These are phyloP conservation scores for Puccinia sorghi DNA, from an alignment of 1,284 basidiomycete genomes.

Conservation along the genomic window DNA sequence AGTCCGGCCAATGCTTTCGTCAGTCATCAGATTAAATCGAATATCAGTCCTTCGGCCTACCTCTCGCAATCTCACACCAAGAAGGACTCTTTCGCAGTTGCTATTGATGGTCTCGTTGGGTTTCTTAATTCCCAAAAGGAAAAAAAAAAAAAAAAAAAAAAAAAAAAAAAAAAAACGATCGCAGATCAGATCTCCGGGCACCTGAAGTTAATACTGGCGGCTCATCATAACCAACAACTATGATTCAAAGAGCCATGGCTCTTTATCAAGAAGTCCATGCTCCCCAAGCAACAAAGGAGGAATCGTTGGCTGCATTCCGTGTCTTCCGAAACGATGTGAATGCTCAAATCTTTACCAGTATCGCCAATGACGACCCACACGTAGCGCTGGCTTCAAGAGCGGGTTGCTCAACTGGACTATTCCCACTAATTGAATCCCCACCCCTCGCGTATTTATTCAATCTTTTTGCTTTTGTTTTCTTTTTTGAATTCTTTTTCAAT, in stretches of 20 bases:
- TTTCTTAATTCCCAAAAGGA: not conserved
- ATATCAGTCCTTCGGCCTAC: too few relatives aligned
- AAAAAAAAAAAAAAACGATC: too few relatives aligned
- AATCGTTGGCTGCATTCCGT: not conserved
- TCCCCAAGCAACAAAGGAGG: not conserved
- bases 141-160: too few relatives aligned
- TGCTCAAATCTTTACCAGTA: slow-evolving; percentile 5
- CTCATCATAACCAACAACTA: not conserved
- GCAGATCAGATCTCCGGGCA: too few relatives aligned
- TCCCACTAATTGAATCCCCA: too few relatives aligned
- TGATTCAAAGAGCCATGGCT: not conserved
- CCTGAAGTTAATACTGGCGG: too few relatives aligned
- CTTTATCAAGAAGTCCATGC: not conserved
- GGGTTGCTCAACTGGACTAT: not conserved
- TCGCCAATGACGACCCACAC: not conserved
- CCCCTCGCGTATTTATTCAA: too few relatives aligned
- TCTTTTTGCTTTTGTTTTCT: too few relatives aligned
- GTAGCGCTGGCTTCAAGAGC: not conserved
- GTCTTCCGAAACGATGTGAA: not conserved
- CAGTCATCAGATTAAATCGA: not conserved
- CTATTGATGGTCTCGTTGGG: too few relatives aligned
- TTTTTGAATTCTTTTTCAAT: too few relatives aligned
- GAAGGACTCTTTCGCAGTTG: too few relatives aligned
- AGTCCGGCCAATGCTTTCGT: not conserved
- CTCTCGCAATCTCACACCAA: too few relatives aligned